A percentile compares a stretch with the other conserved stretches of the same genome.
Conservation (phyloP, 2,329 filamentous ascomycete species). For the Colletotrichum scovillei region DNA sequence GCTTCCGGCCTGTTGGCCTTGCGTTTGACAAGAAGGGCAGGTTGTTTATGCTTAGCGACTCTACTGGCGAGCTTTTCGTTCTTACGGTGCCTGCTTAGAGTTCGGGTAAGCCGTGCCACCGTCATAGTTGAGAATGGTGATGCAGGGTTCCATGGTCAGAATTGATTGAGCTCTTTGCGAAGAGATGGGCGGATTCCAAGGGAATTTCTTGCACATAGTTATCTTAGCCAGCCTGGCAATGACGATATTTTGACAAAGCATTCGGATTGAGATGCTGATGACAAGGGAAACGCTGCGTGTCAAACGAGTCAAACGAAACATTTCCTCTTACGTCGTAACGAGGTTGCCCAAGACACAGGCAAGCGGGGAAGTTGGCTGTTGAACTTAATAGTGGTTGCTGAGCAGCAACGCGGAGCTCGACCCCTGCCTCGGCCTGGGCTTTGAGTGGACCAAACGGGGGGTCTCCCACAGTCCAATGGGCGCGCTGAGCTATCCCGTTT, state of each 20-base stretch:
- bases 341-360: slow-evolving; percentile 2
- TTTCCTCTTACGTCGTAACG: not conserved
- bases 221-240: not conserved
- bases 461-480: not conserved
- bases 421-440: slow-evolving; percentile 30
- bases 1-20: slow-evolving; percentile 73
- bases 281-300: slow-evolving; percentile 14
- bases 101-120: not conserved
- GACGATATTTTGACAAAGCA: not conserved
- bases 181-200: not conserved
- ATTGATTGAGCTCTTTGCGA: not conserved
- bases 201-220: slow-evolving; percentile 4
- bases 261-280: not conserved
- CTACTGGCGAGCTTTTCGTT: slow-evolving; percentile 75
- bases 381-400: slow-evolving; percentile 13
- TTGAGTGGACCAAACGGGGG: slow-evolving; percentile 24
- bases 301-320: slow-evolving; percentile 11
- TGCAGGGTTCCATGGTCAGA: not conserved
- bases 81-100: slow-evolving; percentile 42
- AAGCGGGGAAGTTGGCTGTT: slow-evolving; percentile 8
- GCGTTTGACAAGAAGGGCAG: slow-evolving; percentile 62
- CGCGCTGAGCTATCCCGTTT: slow-evolving; percentile 2
- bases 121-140: not conserved
- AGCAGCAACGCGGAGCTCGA: slow-evolving; percentile 27
- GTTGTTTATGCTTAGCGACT: slow-evolving; percentile 72